Base-by-base conservation (phyloP, 441 rosid species). In the Arabidopsis lyrata region DNA sequence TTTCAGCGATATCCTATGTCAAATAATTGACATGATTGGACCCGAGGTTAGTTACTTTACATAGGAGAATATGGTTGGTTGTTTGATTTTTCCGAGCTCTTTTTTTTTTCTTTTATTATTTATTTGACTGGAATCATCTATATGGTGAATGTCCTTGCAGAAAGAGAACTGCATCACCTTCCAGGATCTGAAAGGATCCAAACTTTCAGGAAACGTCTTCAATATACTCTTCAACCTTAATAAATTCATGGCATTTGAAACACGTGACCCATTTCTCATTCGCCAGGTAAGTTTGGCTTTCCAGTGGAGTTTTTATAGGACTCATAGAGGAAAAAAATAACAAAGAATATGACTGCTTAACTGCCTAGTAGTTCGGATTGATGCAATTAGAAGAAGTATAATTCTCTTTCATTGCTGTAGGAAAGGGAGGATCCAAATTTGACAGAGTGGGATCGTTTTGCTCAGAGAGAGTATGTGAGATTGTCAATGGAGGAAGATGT, bases 221-320 rank as follows among this genome's bases (percentile, higher is more conserved):
- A 86, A 85, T 76, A 77, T 86, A 74, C 89, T 88, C 63, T 88
- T 86, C 75, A 88, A 86, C 80, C 86, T 86, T 58, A 79, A 81
- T 39, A 88, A 88, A 70, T 86, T 86, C 68, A 72, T 85, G 81
- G 88, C 89, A 22, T 85, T 83, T 59, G 93, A 88, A 77, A 81
- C 83, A 5, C 88, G 87, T 57, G 89, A 85, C 72, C 89, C 88
- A 24, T 83, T 83, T 59, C 81, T 80, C 49, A 81, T 82, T 73
- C 86, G 82, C 67, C 89, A 82, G 90, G 93, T 86, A 77, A 48
- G 24, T 54, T 14, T 24, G 57, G 58, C 69, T 69, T 70, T 15
- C 56, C 16, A 6, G 5, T 29, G 10, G 22, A 53, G 24, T 53
- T 34, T 8, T 68, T 42, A n/a, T 29, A 29, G 31, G 5, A 29